Conservation (phyloP, 495 filamentous ascomycete species). For the Trichoderma gamsii region DNA sequence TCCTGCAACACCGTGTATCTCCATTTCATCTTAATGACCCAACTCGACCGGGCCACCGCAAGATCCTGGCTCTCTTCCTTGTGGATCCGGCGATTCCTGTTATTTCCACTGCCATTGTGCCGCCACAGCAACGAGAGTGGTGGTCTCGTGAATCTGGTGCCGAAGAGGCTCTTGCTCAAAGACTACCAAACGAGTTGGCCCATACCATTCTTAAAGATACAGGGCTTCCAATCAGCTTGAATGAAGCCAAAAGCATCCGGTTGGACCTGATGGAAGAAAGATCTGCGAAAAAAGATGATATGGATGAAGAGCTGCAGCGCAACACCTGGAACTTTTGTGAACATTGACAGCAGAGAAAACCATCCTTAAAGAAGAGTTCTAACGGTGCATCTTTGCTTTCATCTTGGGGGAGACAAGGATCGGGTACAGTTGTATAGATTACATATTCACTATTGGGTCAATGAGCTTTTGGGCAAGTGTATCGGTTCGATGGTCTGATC, state of each 20-base stretch:
- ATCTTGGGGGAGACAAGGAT: no score
- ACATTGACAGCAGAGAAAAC: background rate
- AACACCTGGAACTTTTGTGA: conserved; percentile 15
- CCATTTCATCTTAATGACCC: conserved; percentile 44
- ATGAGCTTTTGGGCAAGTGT: no score
- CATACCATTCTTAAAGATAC: conserved; percentile 16
- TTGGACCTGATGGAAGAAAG: conserved; percentile 21
- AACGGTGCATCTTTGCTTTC: no score
- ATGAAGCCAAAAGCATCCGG: conserved; percentile 17
- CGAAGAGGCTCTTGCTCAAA: background rate
- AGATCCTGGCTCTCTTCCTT: conserved; percentile 53
- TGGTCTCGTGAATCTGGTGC: conserved; percentile 27
- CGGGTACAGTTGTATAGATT: no score
- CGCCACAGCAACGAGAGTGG: conserved; percentile 46
- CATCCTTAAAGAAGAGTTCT: no score
- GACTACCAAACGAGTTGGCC: conserved; percentile 21
- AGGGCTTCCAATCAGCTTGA: conserved; percentile 19
- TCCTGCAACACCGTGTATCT: conserved; percentile 44
- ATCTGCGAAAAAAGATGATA: background rate
- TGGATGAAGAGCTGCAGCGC: background rate
- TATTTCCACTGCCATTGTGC: conserved; percentile 47
- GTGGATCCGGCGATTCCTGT: conserved; percentile 42
- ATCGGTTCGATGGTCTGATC: no score
- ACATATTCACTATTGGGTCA: no score
- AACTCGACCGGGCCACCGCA: conserved; percentile 46